phyloP scores from a whole-genome alignment of 352 stramenopile genomes.

The Pythium graminicola region DNA sequence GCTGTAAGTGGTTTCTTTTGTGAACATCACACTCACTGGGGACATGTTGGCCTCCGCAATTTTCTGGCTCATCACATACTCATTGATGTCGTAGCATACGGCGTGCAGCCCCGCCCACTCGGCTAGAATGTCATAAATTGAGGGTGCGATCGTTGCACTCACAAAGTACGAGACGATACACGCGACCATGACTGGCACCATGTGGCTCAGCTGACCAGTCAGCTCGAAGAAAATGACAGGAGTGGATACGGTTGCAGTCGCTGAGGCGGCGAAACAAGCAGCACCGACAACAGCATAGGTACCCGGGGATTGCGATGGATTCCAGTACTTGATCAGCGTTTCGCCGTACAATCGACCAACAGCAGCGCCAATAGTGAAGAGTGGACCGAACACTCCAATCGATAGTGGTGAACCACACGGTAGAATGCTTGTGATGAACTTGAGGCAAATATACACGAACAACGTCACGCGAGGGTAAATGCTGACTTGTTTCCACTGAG shows the following conservation, averaged over 20 bases:
- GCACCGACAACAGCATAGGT: conserved; percentile 90
- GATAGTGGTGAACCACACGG: conserved; percentile 67
- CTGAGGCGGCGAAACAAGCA: conserved; percentile 85
- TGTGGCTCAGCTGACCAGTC: conserved; percentile 73
- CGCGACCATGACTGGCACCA: conserved; percentile 77
- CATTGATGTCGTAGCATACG: conserved; percentile 78
- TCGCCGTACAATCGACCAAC: conserved; percentile 72
- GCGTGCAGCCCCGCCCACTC: conserved; percentile 73
- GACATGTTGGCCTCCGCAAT: conserved; percentile 61
- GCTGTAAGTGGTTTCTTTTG: conserved; percentile 64
- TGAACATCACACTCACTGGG: conserved; percentile 49
- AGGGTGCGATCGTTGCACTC: conserved; percentile 63
- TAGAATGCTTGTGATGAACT: conserved; percentile 62
- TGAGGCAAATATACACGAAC: conserved; percentile 65
- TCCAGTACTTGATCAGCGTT: conserved; percentile 71
- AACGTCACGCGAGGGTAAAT: conserved; percentile 51
- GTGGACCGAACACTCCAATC: conserved; percentile 71
- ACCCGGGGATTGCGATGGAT: conserved; percentile 59
- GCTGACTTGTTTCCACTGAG: conserved; percentile 57
- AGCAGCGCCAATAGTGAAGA: conserved; percentile 78
- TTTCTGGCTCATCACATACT: conserved; percentile 66
- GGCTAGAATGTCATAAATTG: conserved; percentile 81
- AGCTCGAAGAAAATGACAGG: conserved; percentile 86
- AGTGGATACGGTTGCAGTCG: conserved; percentile 86
- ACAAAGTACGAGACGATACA: conserved; percentile 81